Percentiles rank a stretch among this genome's conserved stretches.
phyloP scores from a whole-genome alignment of 2,329 filamentous ascomycete genomes.

The Fusarium temperatum region DNA sequence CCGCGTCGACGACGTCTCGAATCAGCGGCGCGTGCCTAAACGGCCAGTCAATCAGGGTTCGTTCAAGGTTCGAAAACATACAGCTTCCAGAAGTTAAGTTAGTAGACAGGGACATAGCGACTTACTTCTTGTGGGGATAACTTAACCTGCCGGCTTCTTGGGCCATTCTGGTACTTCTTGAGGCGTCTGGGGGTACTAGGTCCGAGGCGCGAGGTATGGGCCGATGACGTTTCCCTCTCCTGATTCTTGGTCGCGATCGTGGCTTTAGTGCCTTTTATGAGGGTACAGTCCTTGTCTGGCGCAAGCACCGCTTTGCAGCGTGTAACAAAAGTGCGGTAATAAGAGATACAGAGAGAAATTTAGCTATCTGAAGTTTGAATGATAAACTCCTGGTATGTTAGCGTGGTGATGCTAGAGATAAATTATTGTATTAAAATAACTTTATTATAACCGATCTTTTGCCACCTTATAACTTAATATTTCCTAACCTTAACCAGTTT shows the following conservation, averaged over 20 bases:
- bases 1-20: neutral
- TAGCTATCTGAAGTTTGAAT: no score
- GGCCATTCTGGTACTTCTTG: neutral
- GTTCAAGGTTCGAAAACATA: neutral
- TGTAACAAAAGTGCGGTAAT: no score
- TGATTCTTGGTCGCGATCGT: fast-evolving
- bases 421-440: no score
- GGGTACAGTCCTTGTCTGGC: no score
- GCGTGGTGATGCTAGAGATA: no score
- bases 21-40: neutral
- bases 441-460: no score
- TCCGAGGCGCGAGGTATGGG: fast-evolving
- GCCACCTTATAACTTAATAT: no score
- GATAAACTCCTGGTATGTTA: no score
- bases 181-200: fast-evolving
- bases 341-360: no score
- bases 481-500: no score
- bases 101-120: neutral
- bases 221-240: neutral
- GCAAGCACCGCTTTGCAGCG: no score
- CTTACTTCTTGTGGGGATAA: neutral
- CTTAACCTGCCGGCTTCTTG: neutral
- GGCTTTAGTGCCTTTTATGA: neutral
- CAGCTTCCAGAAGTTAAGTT: no score
- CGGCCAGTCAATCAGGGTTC: neutral